phyloP scores from a whole-genome alignment of 768 basidiomycete genomes.

The Termitomyces heimii region DNA sequence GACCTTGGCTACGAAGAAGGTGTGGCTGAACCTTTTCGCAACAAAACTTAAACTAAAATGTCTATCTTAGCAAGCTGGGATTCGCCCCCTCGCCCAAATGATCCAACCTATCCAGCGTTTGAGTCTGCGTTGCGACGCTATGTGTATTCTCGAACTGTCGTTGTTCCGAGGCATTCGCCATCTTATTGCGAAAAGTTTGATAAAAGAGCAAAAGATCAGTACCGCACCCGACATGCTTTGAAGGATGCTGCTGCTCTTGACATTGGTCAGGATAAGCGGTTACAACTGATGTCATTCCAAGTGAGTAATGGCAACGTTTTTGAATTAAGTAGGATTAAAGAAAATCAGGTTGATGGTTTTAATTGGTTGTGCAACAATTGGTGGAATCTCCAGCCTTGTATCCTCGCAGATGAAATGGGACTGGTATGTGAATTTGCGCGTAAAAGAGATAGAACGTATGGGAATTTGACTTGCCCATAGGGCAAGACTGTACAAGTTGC shows the following conservation, averaged over 20 bases:
- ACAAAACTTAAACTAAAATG: not conserved
- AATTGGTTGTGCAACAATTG: constrained; percentile 86
- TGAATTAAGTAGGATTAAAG: not conserved
- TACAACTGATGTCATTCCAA: constrained; percentile 87
- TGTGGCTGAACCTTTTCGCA: constrained; percentile 17
- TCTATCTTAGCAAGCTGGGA: constrained; percentile 78
- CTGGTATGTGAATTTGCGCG: constrained; percentile 39
- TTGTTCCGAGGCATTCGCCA: constrained; percentile 44
- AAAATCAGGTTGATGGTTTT: constrained; percentile 64
- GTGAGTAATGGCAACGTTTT: constrained; percentile 29
- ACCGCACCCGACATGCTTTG: constrained; percentile 37
- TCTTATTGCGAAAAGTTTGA: constrained; percentile 40
- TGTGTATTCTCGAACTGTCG: constrained; percentile 54
- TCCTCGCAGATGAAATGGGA: constrained; percentile 98
- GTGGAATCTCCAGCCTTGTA: constrained; percentile 81
- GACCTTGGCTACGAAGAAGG: constrained; percentile 93
- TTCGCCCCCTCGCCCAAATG: constrained; percentile 64
- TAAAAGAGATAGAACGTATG: not conserved
- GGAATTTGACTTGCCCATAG: constrained; percentile 24
- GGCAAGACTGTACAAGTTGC: constrained; percentile 93
- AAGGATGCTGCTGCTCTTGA: constrained; percentile 50
- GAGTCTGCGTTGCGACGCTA: constrained; percentile 61
- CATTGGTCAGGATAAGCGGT: constrained; percentile 56
- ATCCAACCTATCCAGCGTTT: constrained; percentile 59
- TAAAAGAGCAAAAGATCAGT: constrained; percentile 50